A percentile compares a stretch with the other conserved stretches of the same genome.
These are phyloP conservation scores for Podila epicladia DNA, from an alignment of 192 early-diverging fungal species.

Conservation along the genomic window DNA sequence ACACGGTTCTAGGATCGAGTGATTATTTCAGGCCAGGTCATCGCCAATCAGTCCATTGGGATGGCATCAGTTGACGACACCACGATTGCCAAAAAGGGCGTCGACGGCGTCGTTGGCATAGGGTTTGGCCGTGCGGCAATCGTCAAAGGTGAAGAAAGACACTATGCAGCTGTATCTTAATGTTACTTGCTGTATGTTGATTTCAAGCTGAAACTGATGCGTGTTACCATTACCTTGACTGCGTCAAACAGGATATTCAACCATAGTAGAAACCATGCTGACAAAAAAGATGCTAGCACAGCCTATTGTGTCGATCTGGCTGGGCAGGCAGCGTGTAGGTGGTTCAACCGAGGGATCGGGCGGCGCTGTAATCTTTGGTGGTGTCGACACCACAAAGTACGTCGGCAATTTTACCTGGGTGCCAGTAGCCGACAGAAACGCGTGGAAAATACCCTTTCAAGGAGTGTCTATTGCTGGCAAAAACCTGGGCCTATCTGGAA, in stretches of 20 bases:
- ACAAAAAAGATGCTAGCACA: slow-evolving; percentile 20
- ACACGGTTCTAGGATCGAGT: slow-evolving; percentile 15
- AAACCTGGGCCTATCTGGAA: slow-evolving; percentile 28
- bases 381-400: slow-evolving; percentile 46
- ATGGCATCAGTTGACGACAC: slow-evolving; percentile 36
- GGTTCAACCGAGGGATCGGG: slow-evolving; percentile 31
- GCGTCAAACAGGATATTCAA: slow-evolving; percentile 17
- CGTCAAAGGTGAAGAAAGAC: slow-evolving; percentile 21
- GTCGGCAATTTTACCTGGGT: slow-evolving; percentile 46
- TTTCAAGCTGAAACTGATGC: neutral
- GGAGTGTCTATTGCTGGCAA: slow-evolving; percentile 41
- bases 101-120: slow-evolving; percentile 41
- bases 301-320: slow-evolving; percentile 45
- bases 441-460: slow-evolving; percentile 36
- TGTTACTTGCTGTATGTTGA: neutral
- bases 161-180: too few species aligned
- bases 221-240: neutral
- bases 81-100: slow-evolving; percentile 44
- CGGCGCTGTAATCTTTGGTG: slow-evolving; percentile 44
- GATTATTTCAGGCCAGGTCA: slow-evolving; percentile 2
- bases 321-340: slow-evolving; percentile 39
- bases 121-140: slow-evolving; percentile 33
- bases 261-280: slow-evolving; percentile 27
- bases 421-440: slow-evolving; percentile 18
- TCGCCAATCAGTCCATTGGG: slow-evolving; percentile 42